Base-by-base conservation (phyloP, 1,284 basidiomycete genomes). In the Ceratobasidium sp. region DNA sequence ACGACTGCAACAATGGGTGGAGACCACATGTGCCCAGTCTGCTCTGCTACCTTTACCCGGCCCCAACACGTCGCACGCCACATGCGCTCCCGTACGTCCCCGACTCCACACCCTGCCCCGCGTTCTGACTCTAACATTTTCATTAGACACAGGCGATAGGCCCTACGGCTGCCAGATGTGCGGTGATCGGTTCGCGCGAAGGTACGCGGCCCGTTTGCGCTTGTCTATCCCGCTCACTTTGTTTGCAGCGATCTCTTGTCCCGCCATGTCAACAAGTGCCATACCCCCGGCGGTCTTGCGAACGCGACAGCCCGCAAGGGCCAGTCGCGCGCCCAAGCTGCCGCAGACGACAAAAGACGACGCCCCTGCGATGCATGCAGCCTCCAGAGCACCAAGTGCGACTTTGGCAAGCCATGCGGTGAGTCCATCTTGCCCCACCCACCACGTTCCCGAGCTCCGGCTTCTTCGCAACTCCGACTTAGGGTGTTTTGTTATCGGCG, bases 161-260 rank as follows among this genome's bases (percentile, higher is more conserved):
- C 94, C 94, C 8, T 96, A 96, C 85, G 93, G 93, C 79, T 96
- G 94, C 81, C 90, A 91, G 81, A 88, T 91, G 78, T 96, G 94
- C 81, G 93, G 93, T 29, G 90, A 95, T 82, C 91, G 94, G 81
- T 96, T 96, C 81, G 94, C 94, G 0, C 83, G 94, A 80, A 93
- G 92, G 92, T 92, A 63, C 14, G 84, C 27, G 34, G 37, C 54
- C 29, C 43, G 48, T 41, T 63, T 74, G 39, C 61, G 72, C 14
- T 54, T 54, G 56, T 73, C 54, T 62, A 34, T 34, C 29, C 46
- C 53, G 41, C 74, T 71, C 64, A 74, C 68, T 65, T 68, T 53
- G 61, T 64, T 24, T 41, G 43, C 78, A 94, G 92, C 81, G 94
- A 96, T 84, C 86, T 96, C 2, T 88, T 95, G 58, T 94, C 94